These are phyloP conservation scores for Kwoniella newhampshirensis DNA, from an alignment of 768 basidiomycete genomes.

Conservation along the genomic window DNA sequence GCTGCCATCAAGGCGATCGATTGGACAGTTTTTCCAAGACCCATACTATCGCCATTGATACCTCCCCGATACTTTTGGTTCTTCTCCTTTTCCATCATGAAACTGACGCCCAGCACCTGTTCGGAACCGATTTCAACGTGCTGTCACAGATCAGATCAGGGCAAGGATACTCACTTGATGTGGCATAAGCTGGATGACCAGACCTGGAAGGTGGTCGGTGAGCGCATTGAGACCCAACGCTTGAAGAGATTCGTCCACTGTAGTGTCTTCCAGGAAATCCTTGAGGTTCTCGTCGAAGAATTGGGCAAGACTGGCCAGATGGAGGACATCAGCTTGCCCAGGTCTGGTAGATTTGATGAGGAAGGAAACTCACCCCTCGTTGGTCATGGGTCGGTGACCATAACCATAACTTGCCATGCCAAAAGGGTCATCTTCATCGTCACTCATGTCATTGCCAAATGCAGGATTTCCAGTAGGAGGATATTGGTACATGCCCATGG, in stretches of 20 bases:
- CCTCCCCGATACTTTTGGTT: conserved; percentile 40
- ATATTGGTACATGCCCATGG: too few relatives aligned
- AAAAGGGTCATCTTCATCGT: conserved; percentile 3
- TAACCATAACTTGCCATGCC: conserved; percentile 1
- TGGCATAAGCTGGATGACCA: conserved; percentile 66
- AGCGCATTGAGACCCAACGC: conserved; percentile 60
- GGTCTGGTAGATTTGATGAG: too few relatives aligned
- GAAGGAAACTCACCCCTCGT: conserved; percentile 18
- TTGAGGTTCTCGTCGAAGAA: conserved; percentile 45
- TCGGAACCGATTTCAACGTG: background rate
- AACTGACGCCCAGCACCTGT: conserved; percentile 71
- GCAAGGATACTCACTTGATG: conserved; percentile 53
- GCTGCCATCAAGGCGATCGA: conserved; percentile 67
- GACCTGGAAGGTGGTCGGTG: conserved; percentile 60
- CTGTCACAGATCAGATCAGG: background rate
- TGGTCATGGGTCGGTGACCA: conserved; percentile 4
- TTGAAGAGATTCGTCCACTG: conserved; percentile 62
- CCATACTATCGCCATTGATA: conserved; percentile 30
- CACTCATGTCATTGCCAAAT: too few relatives aligned
- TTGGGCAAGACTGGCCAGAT: conserved; percentile 22
- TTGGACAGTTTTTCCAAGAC: conserved; percentile 36
- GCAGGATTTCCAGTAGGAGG: too few relatives aligned
- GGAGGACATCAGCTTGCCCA: background rate
- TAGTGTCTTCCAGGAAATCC: conserved; percentile 57
- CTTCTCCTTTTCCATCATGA: conserved; percentile 64